Base-by-base conservation (phyloP, 2,329 filamentous ascomycete genomes). In the Pseudogymnoascus sp. region DNA sequence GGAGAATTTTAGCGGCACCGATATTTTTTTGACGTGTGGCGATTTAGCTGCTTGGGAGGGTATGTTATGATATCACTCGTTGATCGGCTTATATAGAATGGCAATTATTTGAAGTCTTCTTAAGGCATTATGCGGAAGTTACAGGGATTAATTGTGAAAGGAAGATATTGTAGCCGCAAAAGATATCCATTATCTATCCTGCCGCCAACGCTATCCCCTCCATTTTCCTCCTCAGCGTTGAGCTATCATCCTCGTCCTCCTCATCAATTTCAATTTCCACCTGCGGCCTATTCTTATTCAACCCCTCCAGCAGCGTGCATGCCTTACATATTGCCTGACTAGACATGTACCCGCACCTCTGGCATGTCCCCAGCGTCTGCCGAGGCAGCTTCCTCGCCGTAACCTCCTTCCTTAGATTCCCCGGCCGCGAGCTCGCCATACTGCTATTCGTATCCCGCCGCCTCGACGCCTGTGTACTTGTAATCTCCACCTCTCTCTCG, bases 301-400 rank as follows among this genome's bases (percentile, higher is more conserved):
- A 74, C 0, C 89, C 90, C 68, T 97, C 92, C 2, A 99, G 81
- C 47, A 99, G 78, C 64, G 86, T 88, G 72, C 94, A 99, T 0
- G 94, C 94, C 75, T 99, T 96, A 75, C 94, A 99, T 38, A 97
- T 84, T 30, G 85, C 83, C 74, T 99, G 94, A 68, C 92, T 97
- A 2, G 94, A 96, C 74, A 99, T 89, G 72, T 97, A 99, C 12
- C 94, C 94, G 68, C 94, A 99, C 59, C 85, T 87, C 70, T 87
- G 84, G 71, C 94, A 99, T 65, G 86, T 87, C 1, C 93, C 90
- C 67, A 97, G 82, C 12, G 86, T 86, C 73, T 93, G 90, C 69
- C 84, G 81, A n/a, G 81, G 75, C 9, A 75, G 64, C 65, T 76
- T 77, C 58, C 70, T 63, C 12, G 71, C 33, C 66, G 65, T 39